Base-by-base conservation (phyloP, 805 yeast species). In the Kodamaea laetipori region DNA sequence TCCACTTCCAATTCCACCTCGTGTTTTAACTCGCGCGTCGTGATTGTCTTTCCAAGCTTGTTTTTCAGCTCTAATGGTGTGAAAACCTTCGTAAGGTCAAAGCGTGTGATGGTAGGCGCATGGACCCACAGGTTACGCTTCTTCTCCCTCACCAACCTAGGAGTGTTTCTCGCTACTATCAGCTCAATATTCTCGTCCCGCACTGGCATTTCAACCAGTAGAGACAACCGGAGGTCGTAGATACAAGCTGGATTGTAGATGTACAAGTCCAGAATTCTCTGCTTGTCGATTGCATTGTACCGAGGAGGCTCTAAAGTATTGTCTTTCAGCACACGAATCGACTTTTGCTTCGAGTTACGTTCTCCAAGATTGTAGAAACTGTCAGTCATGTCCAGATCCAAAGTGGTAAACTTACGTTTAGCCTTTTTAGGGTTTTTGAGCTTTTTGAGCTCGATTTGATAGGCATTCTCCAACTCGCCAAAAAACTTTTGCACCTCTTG, bases 141-240 rank as follows among this genome's bases (percentile, higher is more conserved):
- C 63, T 90, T 90, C 45, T 78, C 77, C 56, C 97, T 71, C 33
- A 78, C 77, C 46, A 76, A 57, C 17, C 74, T 69, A 6, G 85
- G 84, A 45, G 74, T 67, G 57, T 76, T 69, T 55, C 76, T 67
- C 58, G 71, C 71, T 63, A 78, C 50, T 12, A 64, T 55, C 56
- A 70, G 74, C 65, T 74, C 77, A 59, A 83, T 53, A 67, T 82
- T 63, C 58, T 79, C 64, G 66, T 76, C 81, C 25, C 77, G 74
- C 17, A 78, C 77, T 0, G 96, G 96, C 46, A 82, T 60, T 78
- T 90, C 97, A 21, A 86, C 63, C 28, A 88, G 80, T 50, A 90
- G 66, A 4, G 95, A 82, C 27, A 90, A 67, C 53, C 95, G 76
- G 52, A 84, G 71, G 64, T 90, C 97, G 58, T 82, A 83, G 63